Evolutionary conservation across 2,329 filamentous ascomycete species (phyloP).

Genomic region (Fusarium sp.): DNA sequence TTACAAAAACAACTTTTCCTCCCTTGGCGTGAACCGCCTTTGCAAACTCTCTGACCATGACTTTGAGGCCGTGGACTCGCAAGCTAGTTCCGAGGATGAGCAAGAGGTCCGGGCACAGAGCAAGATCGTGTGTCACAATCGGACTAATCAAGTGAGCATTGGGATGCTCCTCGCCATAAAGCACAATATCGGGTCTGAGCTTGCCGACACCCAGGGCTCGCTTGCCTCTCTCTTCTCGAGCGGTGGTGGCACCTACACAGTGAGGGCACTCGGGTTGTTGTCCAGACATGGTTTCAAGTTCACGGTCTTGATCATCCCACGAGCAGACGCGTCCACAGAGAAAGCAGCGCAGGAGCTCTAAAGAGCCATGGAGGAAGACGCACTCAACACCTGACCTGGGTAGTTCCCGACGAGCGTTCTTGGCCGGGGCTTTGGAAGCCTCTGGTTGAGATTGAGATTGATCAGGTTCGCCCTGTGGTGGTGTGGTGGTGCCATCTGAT

Average conservation of each 20-base stretch:
- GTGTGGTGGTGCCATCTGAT: constrained; percentile 25
- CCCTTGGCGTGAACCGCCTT: constrained; percentile 76
- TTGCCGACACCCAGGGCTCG: constrained; percentile 75
- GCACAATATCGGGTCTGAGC: constrained; percentile 77
- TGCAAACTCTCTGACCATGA: constrained; percentile 77
- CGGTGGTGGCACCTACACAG: constrained; percentile 71
- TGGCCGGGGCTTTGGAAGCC: constrained; percentile 27
- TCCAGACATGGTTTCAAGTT: constrained; percentile 69
- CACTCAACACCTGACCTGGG: constrained; percentile 66
- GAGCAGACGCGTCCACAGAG: constrained; percentile 67
- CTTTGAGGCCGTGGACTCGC: constrained; percentile 77
- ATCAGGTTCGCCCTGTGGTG: constrained; percentile 35
- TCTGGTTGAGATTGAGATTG: constrained; percentile 30
- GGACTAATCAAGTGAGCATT: constrained; percentile 75
- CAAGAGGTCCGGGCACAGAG: constrained; percentile 73
- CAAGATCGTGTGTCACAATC: constrained; percentile 75
- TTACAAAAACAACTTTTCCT: constrained; percentile 79
- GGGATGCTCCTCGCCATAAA: constrained; percentile 81
- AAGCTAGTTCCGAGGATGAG: constrained; percentile 79
- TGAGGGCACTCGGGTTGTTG: constrained; percentile 75
- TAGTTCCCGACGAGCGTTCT: constrained; percentile 43
- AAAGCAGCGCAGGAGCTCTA: constrained; percentile 73
- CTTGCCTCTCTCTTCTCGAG: constrained; percentile 73
- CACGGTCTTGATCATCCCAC: constrained; percentile 69
- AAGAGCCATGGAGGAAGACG: constrained; percentile 79